Evolutionary conservation across 78 protist genomes (phyloP).

Genomic region (Pelomyxa schiedti): DNA sequence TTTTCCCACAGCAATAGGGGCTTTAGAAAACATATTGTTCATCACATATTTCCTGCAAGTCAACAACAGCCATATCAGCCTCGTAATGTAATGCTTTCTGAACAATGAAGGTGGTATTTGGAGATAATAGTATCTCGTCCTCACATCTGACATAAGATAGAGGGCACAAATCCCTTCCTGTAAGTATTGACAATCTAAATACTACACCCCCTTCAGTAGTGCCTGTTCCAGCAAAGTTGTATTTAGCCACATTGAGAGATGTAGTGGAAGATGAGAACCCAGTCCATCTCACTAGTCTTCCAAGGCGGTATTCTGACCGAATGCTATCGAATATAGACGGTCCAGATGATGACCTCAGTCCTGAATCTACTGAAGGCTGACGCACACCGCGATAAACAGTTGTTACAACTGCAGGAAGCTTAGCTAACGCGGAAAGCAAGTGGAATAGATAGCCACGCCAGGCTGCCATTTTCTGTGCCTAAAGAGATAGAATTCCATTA

Average conservation of each 20-base stretch:
- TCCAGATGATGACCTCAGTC: neutral
- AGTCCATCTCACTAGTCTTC: neutral
- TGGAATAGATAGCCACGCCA: neutral
- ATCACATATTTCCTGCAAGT: neutral
- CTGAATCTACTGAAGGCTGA: no score
- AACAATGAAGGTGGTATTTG: neutral
- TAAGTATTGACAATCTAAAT: neutral
- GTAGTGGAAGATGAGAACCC: neutral
- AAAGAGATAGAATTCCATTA: no score
- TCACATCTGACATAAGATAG: neutral
- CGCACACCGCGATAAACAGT: neutral
- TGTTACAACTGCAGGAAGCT: neutral
- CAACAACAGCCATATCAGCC: neutral
- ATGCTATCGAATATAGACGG: no score
- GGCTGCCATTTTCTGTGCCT: neutral
- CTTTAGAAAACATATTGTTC: neutral
- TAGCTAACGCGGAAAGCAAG: neutral
- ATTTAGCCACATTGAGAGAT: neutral
- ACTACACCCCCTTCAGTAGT: no score
- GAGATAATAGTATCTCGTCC: neutral
- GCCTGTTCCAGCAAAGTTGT: neutral
- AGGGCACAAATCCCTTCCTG: neutral
- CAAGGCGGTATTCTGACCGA: neutral
- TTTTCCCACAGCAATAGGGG: no score
- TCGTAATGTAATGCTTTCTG: neutral